Conservation (phyloP, 805 yeast genomes). For the Ogataea parapolymorpha region DNA sequence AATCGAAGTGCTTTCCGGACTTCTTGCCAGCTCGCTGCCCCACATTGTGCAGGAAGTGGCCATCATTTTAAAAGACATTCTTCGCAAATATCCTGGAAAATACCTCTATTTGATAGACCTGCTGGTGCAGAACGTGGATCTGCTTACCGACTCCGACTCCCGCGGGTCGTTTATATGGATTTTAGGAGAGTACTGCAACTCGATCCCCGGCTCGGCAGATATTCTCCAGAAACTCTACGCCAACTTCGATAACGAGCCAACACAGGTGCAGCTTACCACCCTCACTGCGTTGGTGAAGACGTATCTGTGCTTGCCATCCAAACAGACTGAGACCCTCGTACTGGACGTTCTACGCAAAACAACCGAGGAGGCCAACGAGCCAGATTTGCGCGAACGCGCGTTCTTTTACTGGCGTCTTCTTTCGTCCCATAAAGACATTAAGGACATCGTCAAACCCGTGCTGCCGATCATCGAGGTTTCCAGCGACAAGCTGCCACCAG, state of each 20-base stretch:
- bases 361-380: constrained; percentile 73
- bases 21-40: constrained; percentile 62
- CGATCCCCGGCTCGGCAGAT: constrained; percentile 41
- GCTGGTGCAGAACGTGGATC: constrained; percentile 43
- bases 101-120: constrained; percentile 44
- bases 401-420: constrained; percentile 81
- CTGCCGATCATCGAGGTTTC: constrained; percentile 65
- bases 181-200: constrained; percentile 63
- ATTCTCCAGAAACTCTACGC: constrained; percentile 41
- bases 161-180: constrained; percentile 81
- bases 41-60: constrained; percentile 79
- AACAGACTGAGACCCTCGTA: constrained; percentile 51
- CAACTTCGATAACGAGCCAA: constrained; percentile 57
- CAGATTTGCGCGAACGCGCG: constrained; percentile 85
- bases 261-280: constrained; percentile 70
- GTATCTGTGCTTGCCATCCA: constrained; percentile 43
- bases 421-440: constrained; percentile 43
- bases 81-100: constrained; percentile 68
- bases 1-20: constrained; percentile 55
- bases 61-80: constrained; percentile 69
- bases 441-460: constrained; percentile 54
- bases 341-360: constrained; percentile 59
- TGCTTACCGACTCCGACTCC: constrained; percentile 73
- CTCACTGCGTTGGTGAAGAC: constrained; percentile 73
- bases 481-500: constrained; percentile 66